These are phyloP conservation scores for Fusarium foetens DNA, from an alignment of 2,329 filamentous ascomycete genomes.

Conservation along the genomic window DNA sequence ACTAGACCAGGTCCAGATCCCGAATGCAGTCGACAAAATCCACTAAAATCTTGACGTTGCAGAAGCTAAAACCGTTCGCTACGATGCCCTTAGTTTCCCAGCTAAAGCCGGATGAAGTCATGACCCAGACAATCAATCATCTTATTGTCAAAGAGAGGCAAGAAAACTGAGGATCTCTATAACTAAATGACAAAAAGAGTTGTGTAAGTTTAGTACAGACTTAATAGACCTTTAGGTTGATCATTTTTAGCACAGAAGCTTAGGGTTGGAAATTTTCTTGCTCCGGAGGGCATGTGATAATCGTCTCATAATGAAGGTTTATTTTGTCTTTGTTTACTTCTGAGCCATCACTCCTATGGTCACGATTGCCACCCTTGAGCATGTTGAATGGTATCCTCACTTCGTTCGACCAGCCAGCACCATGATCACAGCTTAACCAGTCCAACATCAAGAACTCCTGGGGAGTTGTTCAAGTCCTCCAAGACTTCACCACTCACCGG, in stretches of 20 bases:
- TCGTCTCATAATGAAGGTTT: not conserved
- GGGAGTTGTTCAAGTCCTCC: slow-evolving; percentile 57
- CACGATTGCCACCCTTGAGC: not conserved
- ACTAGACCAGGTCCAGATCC: slow-evolving; percentile 26
- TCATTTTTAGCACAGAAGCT: not conserved
- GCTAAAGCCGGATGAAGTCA: slow-evolving; percentile 31
- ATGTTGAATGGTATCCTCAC: not conserved
- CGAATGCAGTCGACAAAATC: slow-evolving; percentile 17
- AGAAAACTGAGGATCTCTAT: not conserved
- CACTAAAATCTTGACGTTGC: slow-evolving; percentile 11
- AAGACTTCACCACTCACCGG: slow-evolving; percentile 68
- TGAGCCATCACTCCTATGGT: not conserved
- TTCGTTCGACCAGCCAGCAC: too few relatives aligned
- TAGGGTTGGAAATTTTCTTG: not conserved
- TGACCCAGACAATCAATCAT: slow-evolving; percentile 1
- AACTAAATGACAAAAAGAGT: not conserved
- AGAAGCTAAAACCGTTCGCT: slow-evolving; percentile 13
- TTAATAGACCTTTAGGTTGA: not conserved
- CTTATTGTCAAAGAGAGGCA: not conserved
- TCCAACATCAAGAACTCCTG: slow-evolving; percentile 67
- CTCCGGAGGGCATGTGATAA: not conserved
- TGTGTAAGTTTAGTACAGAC: not conserved
- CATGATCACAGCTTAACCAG: slow-evolving; percentile 56
- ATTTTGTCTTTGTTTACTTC: not conserved
- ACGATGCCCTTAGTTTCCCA: slow-evolving; percentile 12